These are phyloP conservation scores for Candida neerlandica DNA, from an alignment of 1,139 yeast species.

Conservation along the genomic window DNA sequence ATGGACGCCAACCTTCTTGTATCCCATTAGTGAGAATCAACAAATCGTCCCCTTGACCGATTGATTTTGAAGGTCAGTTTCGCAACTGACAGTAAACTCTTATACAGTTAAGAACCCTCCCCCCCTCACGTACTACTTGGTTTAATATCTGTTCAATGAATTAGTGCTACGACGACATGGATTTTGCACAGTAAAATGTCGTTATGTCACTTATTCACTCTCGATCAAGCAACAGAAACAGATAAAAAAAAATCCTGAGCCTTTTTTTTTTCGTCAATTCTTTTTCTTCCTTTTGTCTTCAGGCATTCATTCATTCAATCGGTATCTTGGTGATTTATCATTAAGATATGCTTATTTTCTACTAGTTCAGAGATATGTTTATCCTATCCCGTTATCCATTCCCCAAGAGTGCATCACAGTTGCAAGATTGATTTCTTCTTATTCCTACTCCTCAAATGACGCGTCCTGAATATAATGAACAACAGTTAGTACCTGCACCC, in stretches of 20 bases:
- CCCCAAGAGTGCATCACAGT: neutral
- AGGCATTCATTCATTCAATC: slow-evolving; percentile 13
- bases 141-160: neutral
- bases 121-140: too few species aligned
- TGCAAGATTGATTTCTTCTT: neutral
- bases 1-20: too few species aligned
- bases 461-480: slow-evolving; percentile 11
- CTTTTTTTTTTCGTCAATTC: neutral
- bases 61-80: too few species aligned
- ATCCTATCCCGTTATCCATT: neutral
- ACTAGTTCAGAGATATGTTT: slow-evolving; percentile 1
- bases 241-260: too few species aligned
- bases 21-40: too few species aligned
- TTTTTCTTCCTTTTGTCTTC: slow-evolving; percentile 2
- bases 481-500: neutral
- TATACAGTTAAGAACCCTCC: too few species aligned
- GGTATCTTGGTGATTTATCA: slow-evolving; percentile 4
- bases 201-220: neutral
- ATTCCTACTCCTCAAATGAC: neutral
- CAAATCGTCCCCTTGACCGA: too few species aligned
- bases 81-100: too few species aligned
- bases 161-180: neutral
- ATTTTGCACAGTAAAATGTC: neutral
- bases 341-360: neutral
- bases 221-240: too few species aligned